phyloP scores from a whole-genome alignment of 2,329 filamentous ascomycete species.

The Fusarium sp. region DNA sequence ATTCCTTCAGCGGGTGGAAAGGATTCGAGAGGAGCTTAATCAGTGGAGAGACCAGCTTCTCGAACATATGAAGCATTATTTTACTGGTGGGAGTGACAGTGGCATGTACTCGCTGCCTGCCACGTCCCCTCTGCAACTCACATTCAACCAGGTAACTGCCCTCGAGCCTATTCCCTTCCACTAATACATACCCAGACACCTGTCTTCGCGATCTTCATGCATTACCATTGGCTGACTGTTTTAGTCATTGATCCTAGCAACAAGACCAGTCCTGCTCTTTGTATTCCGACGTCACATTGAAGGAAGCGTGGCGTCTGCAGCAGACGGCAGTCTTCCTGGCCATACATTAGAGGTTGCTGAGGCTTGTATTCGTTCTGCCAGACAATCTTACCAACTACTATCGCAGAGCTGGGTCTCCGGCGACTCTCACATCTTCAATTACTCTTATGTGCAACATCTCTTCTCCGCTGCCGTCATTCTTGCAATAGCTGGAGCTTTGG shows the following conservation, averaged over 20 bases:
- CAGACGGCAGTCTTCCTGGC: background rate
- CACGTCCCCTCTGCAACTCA: background rate
- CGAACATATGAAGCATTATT: background rate
- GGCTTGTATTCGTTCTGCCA: constrained; percentile 17
- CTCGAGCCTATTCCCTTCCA: background rate
- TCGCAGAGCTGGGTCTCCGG: constrained; percentile 23
- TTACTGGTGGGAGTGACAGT: background rate
- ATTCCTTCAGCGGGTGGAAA: constrained; percentile 7
- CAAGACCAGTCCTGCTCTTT: background rate
- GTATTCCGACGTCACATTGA: background rate
- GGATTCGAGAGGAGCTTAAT: background rate
- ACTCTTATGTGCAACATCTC: constrained; percentile 25
- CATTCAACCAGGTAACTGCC: background rate
- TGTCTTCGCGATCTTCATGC: too few species aligned
- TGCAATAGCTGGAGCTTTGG: constrained; percentile 22
- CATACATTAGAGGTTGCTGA: constrained; percentile 7
- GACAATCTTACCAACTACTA: constrained; percentile 12
- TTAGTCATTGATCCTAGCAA: background rate
- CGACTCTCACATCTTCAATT: constrained; percentile 19
- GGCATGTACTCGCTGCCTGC: background rate
- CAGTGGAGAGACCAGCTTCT: background rate
- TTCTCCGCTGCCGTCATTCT: constrained; percentile 24
- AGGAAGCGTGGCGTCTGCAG: background rate
- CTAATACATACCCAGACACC: too few species aligned
- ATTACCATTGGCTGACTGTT: too few species aligned